Conservation (phyloP, 1,139 yeast species). For the Pichia norvegensis region DNA sequence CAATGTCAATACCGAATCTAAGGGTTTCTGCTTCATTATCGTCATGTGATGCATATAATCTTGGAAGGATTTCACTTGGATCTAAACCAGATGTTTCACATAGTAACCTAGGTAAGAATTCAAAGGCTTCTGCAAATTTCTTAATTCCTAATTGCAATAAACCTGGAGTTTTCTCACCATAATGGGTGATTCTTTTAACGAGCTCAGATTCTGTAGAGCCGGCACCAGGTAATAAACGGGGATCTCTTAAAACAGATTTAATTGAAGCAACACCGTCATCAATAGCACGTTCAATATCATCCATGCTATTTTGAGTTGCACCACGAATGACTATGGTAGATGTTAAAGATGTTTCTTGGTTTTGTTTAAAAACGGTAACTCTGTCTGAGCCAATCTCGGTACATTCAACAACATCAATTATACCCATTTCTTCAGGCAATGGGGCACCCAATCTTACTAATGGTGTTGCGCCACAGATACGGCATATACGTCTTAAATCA, state of each 20-base stretch:
- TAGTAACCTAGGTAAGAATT: slow-evolving; percentile 82
- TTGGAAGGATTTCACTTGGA: slow-evolving; percentile 78
- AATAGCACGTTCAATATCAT: slow-evolving; percentile 92
- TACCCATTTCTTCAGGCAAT: slow-evolving; percentile 88
- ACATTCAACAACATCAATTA: slow-evolving; percentile 80
- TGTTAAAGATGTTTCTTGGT: slow-evolving; percentile 56
- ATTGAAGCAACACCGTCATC: slow-evolving; percentile 94
- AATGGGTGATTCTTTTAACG: slow-evolving; percentile 67
- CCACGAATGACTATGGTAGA: slow-evolving; percentile 92
- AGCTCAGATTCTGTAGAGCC: slow-evolving; percentile 94
- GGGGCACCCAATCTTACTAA: slow-evolving; percentile 94
- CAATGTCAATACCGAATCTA: slow-evolving; percentile 65
- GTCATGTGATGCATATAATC: slow-evolving; percentile 76
- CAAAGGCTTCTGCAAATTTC: slow-evolving; percentile 90
- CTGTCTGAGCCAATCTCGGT: slow-evolving; percentile 96
- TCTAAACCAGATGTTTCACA: slow-evolving; percentile 95
- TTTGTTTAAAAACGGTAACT: slow-evolving; percentile 89
- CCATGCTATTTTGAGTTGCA: slow-evolving; percentile 91
- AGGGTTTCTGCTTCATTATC: slow-evolving; percentile 21
- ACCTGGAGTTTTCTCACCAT: slow-evolving; percentile 93
- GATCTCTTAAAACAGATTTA: slow-evolving; percentile 78
- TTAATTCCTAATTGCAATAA: slow-evolving; percentile 87
- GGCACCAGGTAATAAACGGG: slow-evolving; percentile 86
- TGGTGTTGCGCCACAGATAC: slow-evolving; percentile 97
- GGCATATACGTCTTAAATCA: slow-evolving; percentile 85